Evolutionary conservation across 257 asterid genomes (phyloP).

Genomic region (Solanum commersonii): DNA sequence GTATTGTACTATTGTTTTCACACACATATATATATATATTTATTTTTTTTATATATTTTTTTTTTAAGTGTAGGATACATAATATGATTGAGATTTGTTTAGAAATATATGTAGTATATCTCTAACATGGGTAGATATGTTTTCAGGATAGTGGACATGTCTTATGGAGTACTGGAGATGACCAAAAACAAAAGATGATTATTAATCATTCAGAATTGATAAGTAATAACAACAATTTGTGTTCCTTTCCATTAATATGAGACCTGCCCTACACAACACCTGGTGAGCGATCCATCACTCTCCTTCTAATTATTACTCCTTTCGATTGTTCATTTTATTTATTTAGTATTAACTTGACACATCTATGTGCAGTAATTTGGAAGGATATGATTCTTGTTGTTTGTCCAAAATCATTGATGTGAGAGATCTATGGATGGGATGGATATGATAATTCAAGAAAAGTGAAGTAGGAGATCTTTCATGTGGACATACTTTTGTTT

Average conservation of each 20-base stretch:
- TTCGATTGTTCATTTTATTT: background rate
- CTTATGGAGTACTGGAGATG: conserved; percentile 55
- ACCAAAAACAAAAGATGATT: conserved; percentile 37
- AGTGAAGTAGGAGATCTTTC: background rate
- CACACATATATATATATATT: background rate
- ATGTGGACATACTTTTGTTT: background rate
- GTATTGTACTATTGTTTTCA: background rate
- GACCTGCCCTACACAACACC: conserved; percentile 18
- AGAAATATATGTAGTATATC: background rate
- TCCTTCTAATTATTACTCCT: background rate
- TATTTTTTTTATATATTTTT: too few relatives aligned
- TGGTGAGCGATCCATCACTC: conserved; percentile 39
- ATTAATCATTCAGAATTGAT: conserved; percentile 33
- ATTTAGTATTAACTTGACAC: too few relatives aligned
- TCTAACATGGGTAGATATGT: background rate
- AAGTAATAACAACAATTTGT: conserved; percentile 19
- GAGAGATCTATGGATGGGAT: background rate
- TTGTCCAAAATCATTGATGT: background rate
- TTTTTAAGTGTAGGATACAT: background rate
- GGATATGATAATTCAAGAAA: background rate
- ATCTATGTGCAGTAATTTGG: background rate
- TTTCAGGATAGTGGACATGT: conserved; percentile 53
- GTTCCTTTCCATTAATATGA: conserved; percentile 37
- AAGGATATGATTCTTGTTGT: background rate
- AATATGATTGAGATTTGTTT: background rate